Percentiles rank a stretch among this genome's conserved stretches.
phyloP scores from a whole-genome alignment of 2,329 filamentous ascomycete genomes.

The Cladophialophora psammophila region DNA sequence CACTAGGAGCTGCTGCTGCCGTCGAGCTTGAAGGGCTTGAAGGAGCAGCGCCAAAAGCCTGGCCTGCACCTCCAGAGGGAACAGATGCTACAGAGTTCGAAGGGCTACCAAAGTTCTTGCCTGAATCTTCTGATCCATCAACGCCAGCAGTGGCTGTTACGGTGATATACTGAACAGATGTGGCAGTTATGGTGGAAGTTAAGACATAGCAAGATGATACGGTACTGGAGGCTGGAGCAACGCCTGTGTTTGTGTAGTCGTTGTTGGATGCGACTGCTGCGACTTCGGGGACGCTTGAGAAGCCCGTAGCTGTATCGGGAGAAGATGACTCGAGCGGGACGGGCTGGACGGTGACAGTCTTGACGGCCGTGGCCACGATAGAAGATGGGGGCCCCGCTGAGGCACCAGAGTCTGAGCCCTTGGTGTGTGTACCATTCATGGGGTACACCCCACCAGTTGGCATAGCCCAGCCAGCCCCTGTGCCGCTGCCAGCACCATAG shows the following conservation, averaged over 20 bases:
- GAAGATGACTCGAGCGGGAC: conserved; percentile 28
- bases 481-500: conserved; percentile 32
- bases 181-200: conserved; percentile 39
- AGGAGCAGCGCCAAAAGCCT: not conserved
- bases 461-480: conserved; percentile 25
- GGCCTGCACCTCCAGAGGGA: not conserved
- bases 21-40: conserved; percentile 17
- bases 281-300: conserved; percentile 27
- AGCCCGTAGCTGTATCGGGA: conserved; percentile 8
- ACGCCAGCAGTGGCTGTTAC: conserved; percentile 38
- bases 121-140: conserved; percentile 17
- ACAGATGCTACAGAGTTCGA: not conserved
- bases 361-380: conserved; percentile 25
- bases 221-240: not conserved
- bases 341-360: conserved; percentile 32
- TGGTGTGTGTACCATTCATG: conserved; percentile 33
- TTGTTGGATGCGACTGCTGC: conserved; percentile 5
- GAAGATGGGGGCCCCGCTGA: conserved; percentile 28
- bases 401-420: conserved; percentile 31
- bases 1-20: conserved; percentile 5
- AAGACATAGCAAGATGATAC: conserved; percentile 30
- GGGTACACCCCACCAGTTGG: conserved; percentile 29
- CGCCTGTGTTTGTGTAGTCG: conserved; percentile 14
- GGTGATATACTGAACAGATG: conserved; percentile 41
- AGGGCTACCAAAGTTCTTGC: conserved; percentile 8